Conservation (phyloP, 495 filamentous ascomycete species). For the Cetradonia linearis region DNA sequence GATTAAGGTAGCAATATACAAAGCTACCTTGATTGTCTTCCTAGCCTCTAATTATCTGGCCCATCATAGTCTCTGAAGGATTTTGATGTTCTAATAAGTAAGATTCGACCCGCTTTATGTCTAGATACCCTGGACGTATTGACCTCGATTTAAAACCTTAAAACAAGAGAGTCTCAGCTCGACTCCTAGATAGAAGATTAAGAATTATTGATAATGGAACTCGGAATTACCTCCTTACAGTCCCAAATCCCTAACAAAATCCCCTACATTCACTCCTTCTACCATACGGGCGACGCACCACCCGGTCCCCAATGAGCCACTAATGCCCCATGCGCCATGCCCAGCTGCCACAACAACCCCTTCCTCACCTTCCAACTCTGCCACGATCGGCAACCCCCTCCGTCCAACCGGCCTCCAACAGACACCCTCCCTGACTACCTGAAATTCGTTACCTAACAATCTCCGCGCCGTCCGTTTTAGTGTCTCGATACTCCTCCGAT, state of each 20-base stretch:
- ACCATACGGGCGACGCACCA: constrained; percentile 56
- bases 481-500: constrained; percentile 37
- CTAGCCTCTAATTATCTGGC: no score
- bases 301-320: constrained; percentile 53
- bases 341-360: constrained; percentile 65
- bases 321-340: constrained; percentile 67
- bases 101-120: no score
- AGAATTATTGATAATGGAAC: no score
- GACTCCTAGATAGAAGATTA: no score
- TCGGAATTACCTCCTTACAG: constrained; percentile 1
- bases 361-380: constrained; percentile 41
- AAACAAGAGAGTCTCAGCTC: no score
- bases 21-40: no score
- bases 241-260: constrained; percentile 40
- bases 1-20: no score
- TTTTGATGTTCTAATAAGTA: no score
- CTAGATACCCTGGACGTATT: no score
- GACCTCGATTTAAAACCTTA: no score
- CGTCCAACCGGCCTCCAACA: constrained; percentile 64
- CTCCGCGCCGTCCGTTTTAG: constrained; percentile 45
- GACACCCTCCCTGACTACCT: constrained; percentile 53
- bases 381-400: constrained; percentile 52
- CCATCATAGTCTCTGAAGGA: no score
- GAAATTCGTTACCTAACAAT: constrained; percentile 52
- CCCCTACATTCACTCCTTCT: constrained; percentile 38